Percentiles rank a stretch among this genome's conserved stretches.
These are phyloP conservation scores for Trapa incisa DNA, from an alignment of 345 rosid genomes.

Conservation along the genomic window DNA sequence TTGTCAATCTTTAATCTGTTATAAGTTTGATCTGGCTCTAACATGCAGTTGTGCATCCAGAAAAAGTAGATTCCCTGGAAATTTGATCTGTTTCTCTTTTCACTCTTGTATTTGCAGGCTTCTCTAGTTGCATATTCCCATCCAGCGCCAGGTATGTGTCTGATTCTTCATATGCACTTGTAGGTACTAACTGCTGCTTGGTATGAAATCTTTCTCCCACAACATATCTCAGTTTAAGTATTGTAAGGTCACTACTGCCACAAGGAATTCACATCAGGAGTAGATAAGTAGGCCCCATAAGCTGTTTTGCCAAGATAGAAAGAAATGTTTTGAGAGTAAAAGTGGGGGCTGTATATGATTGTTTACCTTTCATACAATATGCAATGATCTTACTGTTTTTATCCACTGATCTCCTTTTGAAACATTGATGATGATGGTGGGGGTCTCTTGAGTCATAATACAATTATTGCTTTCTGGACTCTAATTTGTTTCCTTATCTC, in stretches of 20 bases:
- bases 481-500: background rate
- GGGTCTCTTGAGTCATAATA: background rate
- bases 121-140: conserved; percentile 29
- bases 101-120: conserved; percentile 20
- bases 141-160: conserved; percentile 28
- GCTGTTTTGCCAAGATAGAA: background rate
- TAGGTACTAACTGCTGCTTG: background rate
- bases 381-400: background rate
- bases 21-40: background rate
- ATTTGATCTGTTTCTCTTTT: background rate
- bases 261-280: background rate
- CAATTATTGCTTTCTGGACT: background rate
- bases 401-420: background rate
- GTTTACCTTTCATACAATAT: too few species aligned
- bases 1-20: background rate
- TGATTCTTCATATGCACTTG: background rate
- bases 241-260: background rate
- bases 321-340: background rate
- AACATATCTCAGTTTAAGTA: background rate
- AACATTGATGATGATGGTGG: background rate
- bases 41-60: too few species aligned
- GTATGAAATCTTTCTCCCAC: background rate
- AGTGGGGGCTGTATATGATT: background rate
- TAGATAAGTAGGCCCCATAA: background rate
- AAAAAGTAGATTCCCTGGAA: background rate